Evolutionary conservation across 2,329 filamentous ascomycete species (phyloP), one percentile per base, ranked within the genome.

Genomic region (Pleoardoris graminearum): DNA sequence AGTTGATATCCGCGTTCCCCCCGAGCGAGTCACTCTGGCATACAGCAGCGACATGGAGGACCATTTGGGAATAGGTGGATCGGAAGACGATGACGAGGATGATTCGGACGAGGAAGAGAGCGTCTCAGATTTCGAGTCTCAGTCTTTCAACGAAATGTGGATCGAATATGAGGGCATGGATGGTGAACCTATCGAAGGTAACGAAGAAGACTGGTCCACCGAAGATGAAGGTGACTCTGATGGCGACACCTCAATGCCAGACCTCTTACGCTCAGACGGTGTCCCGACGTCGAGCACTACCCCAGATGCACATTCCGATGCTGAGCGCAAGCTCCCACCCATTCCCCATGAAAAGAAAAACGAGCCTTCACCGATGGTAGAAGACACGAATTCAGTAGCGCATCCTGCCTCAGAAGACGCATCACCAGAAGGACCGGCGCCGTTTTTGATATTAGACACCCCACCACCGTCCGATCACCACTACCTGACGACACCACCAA

Each of bases 11-110:
- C 70, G 68, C 12, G 65, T 85, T 10, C 65, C 75, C 1, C 68
- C 76, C 19, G 81, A 85, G 54, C 66, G 74, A 21, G 74, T 82
- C 14, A 68, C 77, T 1, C 71, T 83, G 16, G 76, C 81, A 4
- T 76, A 79, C 43, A 73, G 76, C 48, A 72, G 67, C 42, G 75
- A 77, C 27, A 71, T 76, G 66, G 71, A 74, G 44, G 63, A 67
- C 8, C 65, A 68, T 6, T 58, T 65, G 3, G 50, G 64, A 4
- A 25, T 46, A 17, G 57, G 62, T 35, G 62, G 55, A 57, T 57
- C 47, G 21, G 49, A 65, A 4, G 69, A 70, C 11, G 65, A 59
- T 22, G 58, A 64, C 16, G 71, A 67, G 10, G 68, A 72, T 5
- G 66, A 69, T 11, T 67, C 65, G 6, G 70, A 74, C 10, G 62